These are phyloP conservation scores for Endothia cerciana DNA, from an alignment of 2,329 filamentous ascomycete genomes.

Conservation along the genomic window DNA sequence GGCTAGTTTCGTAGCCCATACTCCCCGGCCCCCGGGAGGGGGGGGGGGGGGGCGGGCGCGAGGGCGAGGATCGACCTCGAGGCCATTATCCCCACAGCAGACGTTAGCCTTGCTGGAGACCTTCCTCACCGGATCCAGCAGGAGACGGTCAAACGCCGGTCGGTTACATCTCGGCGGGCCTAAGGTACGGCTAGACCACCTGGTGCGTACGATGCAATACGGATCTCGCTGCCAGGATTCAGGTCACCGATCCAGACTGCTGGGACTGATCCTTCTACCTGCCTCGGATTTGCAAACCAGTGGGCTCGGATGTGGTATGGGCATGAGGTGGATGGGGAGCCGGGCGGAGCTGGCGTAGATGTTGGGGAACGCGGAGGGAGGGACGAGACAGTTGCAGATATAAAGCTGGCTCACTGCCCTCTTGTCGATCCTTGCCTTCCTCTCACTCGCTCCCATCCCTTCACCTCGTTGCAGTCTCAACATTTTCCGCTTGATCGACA, in stretches of 20 bases:
- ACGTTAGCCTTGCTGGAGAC: not conserved
- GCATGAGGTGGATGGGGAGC: not conserved
- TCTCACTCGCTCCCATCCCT: not conserved
- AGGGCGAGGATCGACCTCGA: constrained; percentile 5
- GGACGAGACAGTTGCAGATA: not conserved
- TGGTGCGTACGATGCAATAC: not conserved
- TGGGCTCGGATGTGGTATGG: constrained; percentile 7
- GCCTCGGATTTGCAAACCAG: not conserved
- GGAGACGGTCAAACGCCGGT: not conserved
- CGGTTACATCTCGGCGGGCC: constrained; percentile 22
- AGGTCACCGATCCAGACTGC: not conserved
- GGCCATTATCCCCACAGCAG: too few species aligned
- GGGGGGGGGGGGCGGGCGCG: too few species aligned
- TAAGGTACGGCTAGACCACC: not conserved
- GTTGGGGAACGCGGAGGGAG: not conserved
- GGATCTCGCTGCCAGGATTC: not conserved
- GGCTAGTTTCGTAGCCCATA: not conserved
- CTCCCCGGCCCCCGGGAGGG: not conserved
- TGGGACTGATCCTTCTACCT: not conserved
- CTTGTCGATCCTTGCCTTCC: not conserved
- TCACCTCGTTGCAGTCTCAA: not conserved
- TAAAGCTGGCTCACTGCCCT: not conserved
- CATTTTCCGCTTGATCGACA: not conserved
- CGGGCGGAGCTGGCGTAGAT: not conserved
- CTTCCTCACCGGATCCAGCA: not conserved